A percentile compares a stretch with the other conserved stretches of the same genome.
phyloP scores from a whole-genome alignment of 2,329 filamentous ascomycete species.

The Macrophomina pseudophaseolina region DNA sequence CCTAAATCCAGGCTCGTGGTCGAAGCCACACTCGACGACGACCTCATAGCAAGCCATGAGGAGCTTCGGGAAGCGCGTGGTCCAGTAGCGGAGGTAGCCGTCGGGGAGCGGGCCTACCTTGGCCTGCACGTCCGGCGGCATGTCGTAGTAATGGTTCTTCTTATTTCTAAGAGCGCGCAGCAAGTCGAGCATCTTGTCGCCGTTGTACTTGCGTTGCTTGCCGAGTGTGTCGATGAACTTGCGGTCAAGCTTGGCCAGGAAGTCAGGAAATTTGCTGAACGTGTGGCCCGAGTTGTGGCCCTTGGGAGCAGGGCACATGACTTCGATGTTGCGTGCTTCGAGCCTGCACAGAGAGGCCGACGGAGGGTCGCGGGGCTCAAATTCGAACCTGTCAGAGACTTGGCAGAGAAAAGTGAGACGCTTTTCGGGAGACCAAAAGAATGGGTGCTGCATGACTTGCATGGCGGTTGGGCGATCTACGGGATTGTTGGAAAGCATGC shows the following conservation, averaged over 20 bases:
- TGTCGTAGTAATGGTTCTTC: constrained; percentile 96
- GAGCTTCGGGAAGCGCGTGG: constrained; percentile 75
- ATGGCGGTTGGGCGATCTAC: constrained; percentile 72
- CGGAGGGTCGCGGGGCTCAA: constrained; percentile 83
- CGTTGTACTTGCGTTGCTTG: constrained; percentile 94
- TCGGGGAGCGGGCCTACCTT: constrained; percentile 76
- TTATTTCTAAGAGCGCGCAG: constrained; percentile 91
- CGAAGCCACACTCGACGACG: constrained; percentile 69
- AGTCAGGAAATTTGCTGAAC: constrained; percentile 69
- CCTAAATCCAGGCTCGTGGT: constrained; percentile 68
- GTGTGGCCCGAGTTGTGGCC: constrained; percentile 49
- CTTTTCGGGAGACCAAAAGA: constrained; percentile 94
- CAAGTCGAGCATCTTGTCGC: constrained; percentile 80
- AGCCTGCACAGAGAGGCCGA: constrained; percentile 68
- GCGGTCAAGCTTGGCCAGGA: constrained; percentile 74
- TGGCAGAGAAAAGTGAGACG: constrained; percentile 92
- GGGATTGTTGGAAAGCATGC: constrained; percentile 75
- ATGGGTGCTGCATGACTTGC: constrained; percentile 88
- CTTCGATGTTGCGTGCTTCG: constrained; percentile 54
- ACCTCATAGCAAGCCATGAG: constrained; percentile 80
- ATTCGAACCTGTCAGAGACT: constrained; percentile 95
- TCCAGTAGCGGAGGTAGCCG: constrained; percentile 86
- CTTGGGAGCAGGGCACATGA: constrained; percentile 38
- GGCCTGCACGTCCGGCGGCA: constrained; percentile 78
- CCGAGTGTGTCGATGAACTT: constrained; percentile 88